phyloP scores from a whole-genome alignment of 2,329 filamentous ascomycete genomes.

The Colletotrichum orbiculare region DNA sequence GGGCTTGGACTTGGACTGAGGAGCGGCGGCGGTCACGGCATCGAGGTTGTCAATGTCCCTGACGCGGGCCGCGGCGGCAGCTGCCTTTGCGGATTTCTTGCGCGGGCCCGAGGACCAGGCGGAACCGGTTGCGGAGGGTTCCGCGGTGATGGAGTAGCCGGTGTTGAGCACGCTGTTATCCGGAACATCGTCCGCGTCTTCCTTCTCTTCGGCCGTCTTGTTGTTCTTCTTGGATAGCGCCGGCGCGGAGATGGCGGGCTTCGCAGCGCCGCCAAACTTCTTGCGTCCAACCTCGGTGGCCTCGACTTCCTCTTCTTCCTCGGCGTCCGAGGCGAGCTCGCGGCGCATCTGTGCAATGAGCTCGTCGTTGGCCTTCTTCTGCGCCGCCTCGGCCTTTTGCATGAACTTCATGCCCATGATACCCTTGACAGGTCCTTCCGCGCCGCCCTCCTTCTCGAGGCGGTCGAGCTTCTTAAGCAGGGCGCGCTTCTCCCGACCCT shows the following conservation, averaged over 20 bases:
- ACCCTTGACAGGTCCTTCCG: slow-evolving; percentile 69
- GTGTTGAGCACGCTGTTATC: slow-evolving; percentile 38
- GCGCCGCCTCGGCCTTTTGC: slow-evolving; percentile 84
- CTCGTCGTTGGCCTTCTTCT: slow-evolving; percentile 84
- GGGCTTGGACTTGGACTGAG: slow-evolving; percentile 39
- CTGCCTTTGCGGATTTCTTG: slow-evolving; percentile 43
- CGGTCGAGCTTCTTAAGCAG: slow-evolving; percentile 58
- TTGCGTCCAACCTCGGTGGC: slow-evolving; percentile 74
- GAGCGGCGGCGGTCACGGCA: slow-evolving; percentile 44
- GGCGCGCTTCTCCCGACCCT: slow-evolving; percentile 53
- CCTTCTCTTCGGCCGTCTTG: slow-evolving; percentile 43
- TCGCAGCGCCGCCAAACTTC: slow-evolving; percentile 67
- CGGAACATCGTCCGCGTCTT: slow-evolving; percentile 42
- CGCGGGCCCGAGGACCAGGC: slow-evolving; percentile 55
- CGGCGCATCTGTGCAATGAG: slow-evolving; percentile 75
- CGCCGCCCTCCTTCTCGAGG: slow-evolving; percentile 52
- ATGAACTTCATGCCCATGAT: slow-evolving; percentile 93
- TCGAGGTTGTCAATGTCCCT: slow-evolving; percentile 54
- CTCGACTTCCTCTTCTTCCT: slow-evolving; percentile 64
- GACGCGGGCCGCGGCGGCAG: slow-evolving; percentile 37
- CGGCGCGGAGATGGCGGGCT: slow-evolving; percentile 46
- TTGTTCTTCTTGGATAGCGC: slow-evolving; percentile 40
- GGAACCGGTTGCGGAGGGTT: slow-evolving; percentile 46
- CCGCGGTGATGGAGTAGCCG: slow-evolving; percentile 39
- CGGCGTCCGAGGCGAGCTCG: slow-evolving; percentile 75